A percentile compares a stretch with the other conserved stretches of the same genome.
phyloP scores from a whole-genome alignment of 345 rosid species.

The Limnanthes douglasii region DNA sequence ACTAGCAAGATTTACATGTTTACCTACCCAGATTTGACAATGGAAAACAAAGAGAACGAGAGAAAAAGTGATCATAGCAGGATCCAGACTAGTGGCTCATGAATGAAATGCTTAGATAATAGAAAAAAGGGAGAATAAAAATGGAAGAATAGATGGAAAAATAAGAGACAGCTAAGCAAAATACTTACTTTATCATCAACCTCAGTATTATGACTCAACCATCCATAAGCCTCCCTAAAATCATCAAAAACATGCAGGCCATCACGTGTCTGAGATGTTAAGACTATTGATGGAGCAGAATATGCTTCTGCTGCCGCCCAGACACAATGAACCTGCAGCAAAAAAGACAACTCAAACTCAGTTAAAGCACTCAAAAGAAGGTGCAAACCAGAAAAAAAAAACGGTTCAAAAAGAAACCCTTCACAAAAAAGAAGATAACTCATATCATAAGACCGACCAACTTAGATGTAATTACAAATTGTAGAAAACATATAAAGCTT shows the following conservation, averaged over 20 bases:
- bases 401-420: background rate
- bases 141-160: too few relatives aligned
- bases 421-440: background rate
- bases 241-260: conserved; percentile 97
- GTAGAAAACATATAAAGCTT: too few relatives aligned
- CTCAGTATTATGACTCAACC: conserved; percentile 96
- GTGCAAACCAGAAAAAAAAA: background rate
- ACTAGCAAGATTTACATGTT: too few relatives aligned
- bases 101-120: too few relatives aligned
- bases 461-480: too few relatives aligned
- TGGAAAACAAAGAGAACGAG: background rate
- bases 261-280: conserved; percentile 60
- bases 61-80: too few relatives aligned
- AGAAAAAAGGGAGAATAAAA: too few relatives aligned
- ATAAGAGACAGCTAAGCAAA: background rate
- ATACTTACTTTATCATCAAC: conserved; percentile 88
- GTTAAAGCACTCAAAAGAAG: too few relatives aligned
- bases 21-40: too few relatives aligned
- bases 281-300: conserved; percentile 96
- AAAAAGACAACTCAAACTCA: conserved; percentile 7
- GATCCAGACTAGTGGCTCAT: background rate
- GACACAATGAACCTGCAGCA: conserved; percentile 79
- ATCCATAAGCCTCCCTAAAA: conserved; percentile 95
- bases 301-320: conserved; percentile 99
- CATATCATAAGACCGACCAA: too few relatives aligned